Evolutionary conservation across 164 flowering plant species (phyloP).

Genomic region (Vitis rotundifolia): DNA sequence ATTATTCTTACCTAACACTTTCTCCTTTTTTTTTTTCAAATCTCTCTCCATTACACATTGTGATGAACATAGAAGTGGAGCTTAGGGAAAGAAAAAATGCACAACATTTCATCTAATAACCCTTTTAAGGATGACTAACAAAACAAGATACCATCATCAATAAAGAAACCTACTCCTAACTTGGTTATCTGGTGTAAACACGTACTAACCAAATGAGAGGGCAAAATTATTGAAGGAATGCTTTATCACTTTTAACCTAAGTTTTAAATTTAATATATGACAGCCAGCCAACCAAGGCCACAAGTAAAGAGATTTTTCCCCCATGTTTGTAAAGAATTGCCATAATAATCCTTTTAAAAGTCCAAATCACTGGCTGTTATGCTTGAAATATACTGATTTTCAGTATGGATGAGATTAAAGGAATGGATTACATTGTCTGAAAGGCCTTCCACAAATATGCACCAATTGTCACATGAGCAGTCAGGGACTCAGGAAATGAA

Average conservation of each 20-base stretch:
- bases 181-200: neutral
- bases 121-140: neutral
- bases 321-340: neutral
- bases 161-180: slow-evolving; percentile 9
- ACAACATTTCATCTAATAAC: slow-evolving; percentile 2
- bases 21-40: neutral
- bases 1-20: slow-evolving; percentile 2
- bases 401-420: neutral
- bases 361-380: neutral
- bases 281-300: neutral
- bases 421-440: neutral
- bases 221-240: neutral
- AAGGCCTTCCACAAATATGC: neutral
- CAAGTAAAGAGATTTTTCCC: neutral
- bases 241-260: slow-evolving; percentile 3
- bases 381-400: neutral
- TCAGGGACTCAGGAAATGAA: too few species aligned
- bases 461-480: neutral
- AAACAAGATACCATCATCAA: too few species aligned
- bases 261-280: neutral
- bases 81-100: neutral
- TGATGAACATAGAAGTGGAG: neutral
- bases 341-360: neutral
- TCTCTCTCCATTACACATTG: neutral
- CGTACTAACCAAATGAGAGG: neutral